Evolutionary conservation across 768 basidiomycete species (phyloP), one percentile per base, ranked within the genome.

Genomic region (Amylocystis lapponica): DNA sequence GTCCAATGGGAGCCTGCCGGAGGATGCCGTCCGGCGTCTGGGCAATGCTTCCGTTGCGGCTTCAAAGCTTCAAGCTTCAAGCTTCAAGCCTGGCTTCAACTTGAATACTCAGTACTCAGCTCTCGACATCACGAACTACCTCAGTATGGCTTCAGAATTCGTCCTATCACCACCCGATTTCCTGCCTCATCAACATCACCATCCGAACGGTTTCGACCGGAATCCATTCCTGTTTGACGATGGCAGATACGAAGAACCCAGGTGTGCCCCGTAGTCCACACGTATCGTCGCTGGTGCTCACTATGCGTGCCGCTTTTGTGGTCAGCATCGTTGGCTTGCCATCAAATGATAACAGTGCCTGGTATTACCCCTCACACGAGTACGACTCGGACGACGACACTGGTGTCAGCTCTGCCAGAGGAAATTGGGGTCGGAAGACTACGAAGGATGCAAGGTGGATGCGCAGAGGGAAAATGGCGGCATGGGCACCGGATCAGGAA

Each of bases 341-440:
- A 10, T 66, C 65, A 46, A 80, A 79, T 51, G 88, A 91, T 63
- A 76, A 74, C 46, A 84, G 86, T 54, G 71, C 76, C 17, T 91
- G 86, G 84, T 90, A 87, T 58, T 90, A 87, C 55, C 88, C 88
- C 2, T 79, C 83, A n/a, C 78, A 81, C 55, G 84, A 82, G 21
- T 74, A 81, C 56, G 75, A 76, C 45, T 79, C 71, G 41, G 80
- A 82, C 19, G 9, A 13, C 14, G 50, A 67, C 44, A 79, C 81
- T 6, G 49, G 43, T 27, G 53, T 69, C 16, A 55, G 31, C 25
- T 63, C 72, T 30, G 69, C 69, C 11, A 67, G 71, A 33, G 84
- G 90, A 27, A 93, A 93, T 52, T 92, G 90, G 87, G 90, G 90
- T 3, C 76, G 80, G 46, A 93, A 93, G 65, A 75, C 72, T 9